These are phyloP conservation scores for Phytophthora brassicae DNA, from an alignment of 352 stramenopile genomes.

Conservation along the genomic window DNA sequence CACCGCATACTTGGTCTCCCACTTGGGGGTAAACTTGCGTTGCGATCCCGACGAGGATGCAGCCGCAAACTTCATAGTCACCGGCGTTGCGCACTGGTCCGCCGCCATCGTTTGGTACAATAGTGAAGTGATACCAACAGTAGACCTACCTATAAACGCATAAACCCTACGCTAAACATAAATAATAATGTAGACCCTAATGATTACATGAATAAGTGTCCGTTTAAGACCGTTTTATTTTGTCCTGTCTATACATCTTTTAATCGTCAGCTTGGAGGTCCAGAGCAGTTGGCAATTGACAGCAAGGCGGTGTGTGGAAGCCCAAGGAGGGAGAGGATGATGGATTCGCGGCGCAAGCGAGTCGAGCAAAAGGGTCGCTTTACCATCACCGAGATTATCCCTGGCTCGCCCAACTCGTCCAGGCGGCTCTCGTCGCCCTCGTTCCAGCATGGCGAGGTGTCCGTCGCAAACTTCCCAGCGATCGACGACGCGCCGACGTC, in stretches of 20 bases:
- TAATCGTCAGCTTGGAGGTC: slow-evolving; percentile 8
- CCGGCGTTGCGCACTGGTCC: neutral
- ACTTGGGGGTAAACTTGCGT: slow-evolving; percentile 31
- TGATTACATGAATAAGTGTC: too few relatives aligned
- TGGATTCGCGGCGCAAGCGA: slow-evolving; percentile 45
- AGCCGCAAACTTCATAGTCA: neutral
- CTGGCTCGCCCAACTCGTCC: slow-evolving; percentile 48
- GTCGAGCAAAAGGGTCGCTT: slow-evolving; percentile 80
- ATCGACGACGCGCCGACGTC: slow-evolving; percentile 13
- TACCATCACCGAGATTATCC: slow-evolving; percentile 80
- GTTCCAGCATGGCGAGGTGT: slow-evolving; percentile 28
- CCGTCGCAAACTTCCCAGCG: slow-evolving; percentile 13
- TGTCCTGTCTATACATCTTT: slow-evolving; percentile 4
- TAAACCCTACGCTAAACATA: neutral
- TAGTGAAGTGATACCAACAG: too few relatives aligned
- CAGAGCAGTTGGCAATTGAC: slow-evolving; percentile 15
- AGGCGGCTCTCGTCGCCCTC: slow-evolving; percentile 16
- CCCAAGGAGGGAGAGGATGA: slow-evolving; percentile 1
- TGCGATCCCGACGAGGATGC: neutral
- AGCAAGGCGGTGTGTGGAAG: slow-evolving; percentile 7
- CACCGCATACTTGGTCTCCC: slow-evolving; percentile 34
- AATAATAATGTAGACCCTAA: neutral
- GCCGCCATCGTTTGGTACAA: neutral
- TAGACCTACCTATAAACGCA: too few relatives aligned
- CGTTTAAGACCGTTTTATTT: neutral